Conservation (phyloP, 2,329 filamentous ascomycete genomes). For the Trichoderma polysporum region DNA sequence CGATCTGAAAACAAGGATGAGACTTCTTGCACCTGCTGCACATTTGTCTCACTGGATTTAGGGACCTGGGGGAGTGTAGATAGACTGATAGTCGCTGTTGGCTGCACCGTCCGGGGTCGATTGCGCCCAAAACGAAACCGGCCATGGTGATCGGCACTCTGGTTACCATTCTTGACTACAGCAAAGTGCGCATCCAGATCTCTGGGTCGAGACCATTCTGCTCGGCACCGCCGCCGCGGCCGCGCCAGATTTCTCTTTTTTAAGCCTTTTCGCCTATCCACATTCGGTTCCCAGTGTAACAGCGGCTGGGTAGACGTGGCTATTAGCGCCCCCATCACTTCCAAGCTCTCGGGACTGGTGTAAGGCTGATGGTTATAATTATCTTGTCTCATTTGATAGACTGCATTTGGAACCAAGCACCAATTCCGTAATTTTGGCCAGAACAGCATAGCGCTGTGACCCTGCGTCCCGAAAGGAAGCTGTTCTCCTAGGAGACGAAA, state of each 20-base stretch:
- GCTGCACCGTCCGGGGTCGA: not conserved
- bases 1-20: not conserved
- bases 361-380: slow-evolving; percentile 20
- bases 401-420: not conserved
- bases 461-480: not conserved
- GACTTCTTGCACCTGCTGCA: not conserved
- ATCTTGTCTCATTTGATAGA: not conserved
- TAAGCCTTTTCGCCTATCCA: slow-evolving; percentile 5
- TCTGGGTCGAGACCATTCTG: slow-evolving; percentile 20
- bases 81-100: not conserved
- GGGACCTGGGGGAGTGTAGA: slow-evolving; percentile 1
- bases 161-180: slow-evolving; percentile 13
- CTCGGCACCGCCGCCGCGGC: slow-evolving; percentile 20
- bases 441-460: not conserved
- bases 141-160: slow-evolving; percentile 15
- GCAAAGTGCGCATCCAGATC: slow-evolving; percentile 14
- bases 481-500: not conserved
- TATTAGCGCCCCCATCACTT: slow-evolving; percentile 22
- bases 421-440: not conserved
- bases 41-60: not conserved
- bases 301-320: slow-evolving; percentile 16
- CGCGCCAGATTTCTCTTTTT: slow-evolving; percentile 11
- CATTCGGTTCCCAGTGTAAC: slow-evolving; percentile 14
- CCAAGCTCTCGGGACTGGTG: slow-evolving; percentile 21
- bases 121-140: not conserved